A percentile compares a stretch with the other conserved stretches of the same genome.
phyloP scores from a whole-genome alignment of 2,329 filamentous ascomycete genomes.

The Colletotrichum truncatum region DNA sequence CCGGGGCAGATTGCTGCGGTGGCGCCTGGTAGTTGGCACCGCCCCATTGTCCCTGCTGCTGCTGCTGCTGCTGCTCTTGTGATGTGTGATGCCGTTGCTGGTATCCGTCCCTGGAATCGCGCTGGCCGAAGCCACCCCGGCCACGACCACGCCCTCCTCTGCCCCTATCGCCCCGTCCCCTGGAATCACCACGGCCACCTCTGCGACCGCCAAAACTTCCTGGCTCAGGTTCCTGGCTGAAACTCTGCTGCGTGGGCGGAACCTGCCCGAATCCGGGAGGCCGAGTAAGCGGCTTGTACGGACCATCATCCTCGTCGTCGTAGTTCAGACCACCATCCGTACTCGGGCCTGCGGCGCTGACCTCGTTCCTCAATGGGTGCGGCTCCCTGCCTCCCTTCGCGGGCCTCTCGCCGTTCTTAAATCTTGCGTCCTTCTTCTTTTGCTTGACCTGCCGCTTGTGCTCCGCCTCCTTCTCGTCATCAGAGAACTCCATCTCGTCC shows the following conservation, averaged over 20 bases:
- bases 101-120: slow-evolving; percentile 51
- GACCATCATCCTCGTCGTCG: slow-evolving; percentile 74
- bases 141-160: slow-evolving; percentile 48
- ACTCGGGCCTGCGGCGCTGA: slow-evolving; percentile 45
- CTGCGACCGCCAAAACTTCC: slow-evolving; percentile 42
- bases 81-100: slow-evolving; percentile 35
- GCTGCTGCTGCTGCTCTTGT: slow-evolving; percentile 2
- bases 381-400: slow-evolving; percentile 44
- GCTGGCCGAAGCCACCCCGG: slow-evolving; percentile 46
- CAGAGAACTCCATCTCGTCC: slow-evolving; percentile 94
- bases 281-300: slow-evolving; percentile 76
- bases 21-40: slow-evolving; percentile 35
- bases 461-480: slow-evolving; percentile 93
- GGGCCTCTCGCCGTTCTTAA: slow-evolving; percentile 47
- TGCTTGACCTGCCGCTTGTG: slow-evolving; percentile 77
- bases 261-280: slow-evolving; percentile 70
- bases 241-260: slow-evolving; percentile 54
- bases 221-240: slow-evolving; percentile 49
- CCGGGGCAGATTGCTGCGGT: slow-evolving; percentile 35
- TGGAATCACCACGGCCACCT: slow-evolving; percentile 53
- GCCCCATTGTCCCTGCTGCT: slow-evolving; percentile 43
- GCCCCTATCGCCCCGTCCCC: slow-evolving; percentile 46
- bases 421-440: slow-evolving; percentile 63
- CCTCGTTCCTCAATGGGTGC: slow-evolving; percentile 51
- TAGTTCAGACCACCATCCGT: slow-evolving; percentile 64